Evolutionary conservation across 495 filamentous ascomycete genomes (phyloP), one percentile per base, ranked within the genome.

Genomic region (Cladorrhinum samala): DNA sequence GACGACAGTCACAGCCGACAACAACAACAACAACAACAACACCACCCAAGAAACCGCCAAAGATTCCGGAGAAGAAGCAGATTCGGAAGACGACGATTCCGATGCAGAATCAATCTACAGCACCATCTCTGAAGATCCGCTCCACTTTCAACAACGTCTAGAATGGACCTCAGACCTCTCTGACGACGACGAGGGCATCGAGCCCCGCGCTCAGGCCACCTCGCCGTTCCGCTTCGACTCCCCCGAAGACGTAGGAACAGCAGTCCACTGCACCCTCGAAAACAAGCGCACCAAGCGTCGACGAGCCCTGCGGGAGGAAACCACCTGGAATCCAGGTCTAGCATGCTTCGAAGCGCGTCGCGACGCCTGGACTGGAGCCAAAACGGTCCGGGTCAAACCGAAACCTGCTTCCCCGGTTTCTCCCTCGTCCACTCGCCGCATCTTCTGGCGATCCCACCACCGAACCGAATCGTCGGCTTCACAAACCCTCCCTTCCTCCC

Each of bases 331-430:
- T 56, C 72, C 81, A 18, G 93, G 93, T 0, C 64, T 98, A 38
- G 75, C 81, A 42, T 84, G 82, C 57, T 98, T 86, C 72, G 74
- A 82, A 42, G 80, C 80, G 30, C 74, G 88, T 46, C 79, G 93
- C 38, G 82, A 96, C 70, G 85, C 81, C 14, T 98, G 93, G 93
- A 87, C 89, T 9, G 85, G 86, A n/a, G 93, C 91, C 2, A 73
- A 69, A 46, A 69, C 67, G 17, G 72, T 64, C 19, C 71, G 73
- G 33, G 64, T 77, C 13, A 73, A 70, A 53, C 63, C 65, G 1
- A 63, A 62, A 21, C 57, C 66, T 8, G 50, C 60, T 17, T 54
- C 55, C 19, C 54, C 67, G 8, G 59, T 57, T 1, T 72, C 71
- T 16, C 71, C 72, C 2, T 45, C 62, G 0, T 61, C 64, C 7